phyloP scores from a whole-genome alignment of 164 flowering plant species.

The Liriodendron chinense region DNA sequence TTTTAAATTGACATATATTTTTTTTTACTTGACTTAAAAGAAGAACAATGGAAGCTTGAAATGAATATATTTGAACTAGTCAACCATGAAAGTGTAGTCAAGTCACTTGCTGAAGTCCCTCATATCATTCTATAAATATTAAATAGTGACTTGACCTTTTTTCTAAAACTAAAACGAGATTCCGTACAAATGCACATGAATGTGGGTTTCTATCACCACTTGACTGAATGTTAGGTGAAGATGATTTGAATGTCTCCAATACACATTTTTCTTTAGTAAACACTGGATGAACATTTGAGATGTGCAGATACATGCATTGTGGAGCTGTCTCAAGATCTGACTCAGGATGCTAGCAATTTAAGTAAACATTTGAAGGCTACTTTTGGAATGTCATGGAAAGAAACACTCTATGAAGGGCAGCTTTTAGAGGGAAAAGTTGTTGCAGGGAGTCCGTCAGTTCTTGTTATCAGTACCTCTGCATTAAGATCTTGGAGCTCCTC shows the following conservation, averaged over 20 bases:
- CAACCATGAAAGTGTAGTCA: no score
- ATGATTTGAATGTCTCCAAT: neutral
- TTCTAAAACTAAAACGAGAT: no score
- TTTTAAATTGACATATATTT: no score
- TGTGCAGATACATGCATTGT: conserved; percentile 54
- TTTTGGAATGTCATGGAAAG: conserved; percentile 73
- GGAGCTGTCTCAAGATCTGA: conserved; percentile 39
- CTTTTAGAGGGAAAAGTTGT: conserved; percentile 57
- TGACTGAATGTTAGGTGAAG: neutral
- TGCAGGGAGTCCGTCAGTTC: conserved; percentile 76
- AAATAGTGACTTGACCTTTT: no score
- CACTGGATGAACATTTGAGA: neutral
- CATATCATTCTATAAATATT: no score
- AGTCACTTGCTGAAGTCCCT: no score
- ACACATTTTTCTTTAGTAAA: neutral
- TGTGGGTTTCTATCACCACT: no score
- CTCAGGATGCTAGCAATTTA: conserved; percentile 43
- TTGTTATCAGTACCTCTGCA: conserved; percentile 73
- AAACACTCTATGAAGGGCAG: conserved; percentile 49
- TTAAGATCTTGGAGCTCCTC: conserved; percentile 72
- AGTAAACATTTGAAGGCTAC: conserved; percentile 53
- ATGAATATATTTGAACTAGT: no score
- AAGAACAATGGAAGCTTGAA: no score
- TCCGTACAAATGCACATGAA: no score
- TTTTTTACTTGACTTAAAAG: no score